Base-by-base conservation (phyloP, 192 early-diverging fungal genomes). In the Gigaspora rosea region DNA sequence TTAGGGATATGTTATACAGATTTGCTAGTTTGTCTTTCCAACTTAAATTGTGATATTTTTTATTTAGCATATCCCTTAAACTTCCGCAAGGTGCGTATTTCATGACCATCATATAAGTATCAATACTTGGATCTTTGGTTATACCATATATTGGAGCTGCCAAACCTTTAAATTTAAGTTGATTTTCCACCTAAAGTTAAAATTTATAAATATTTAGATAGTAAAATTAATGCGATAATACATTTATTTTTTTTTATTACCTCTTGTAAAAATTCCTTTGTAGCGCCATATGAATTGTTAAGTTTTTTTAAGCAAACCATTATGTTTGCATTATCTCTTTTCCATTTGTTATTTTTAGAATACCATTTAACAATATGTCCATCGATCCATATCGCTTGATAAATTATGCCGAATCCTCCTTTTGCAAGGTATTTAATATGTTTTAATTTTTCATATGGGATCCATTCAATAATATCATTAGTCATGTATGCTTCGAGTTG, bases 241-340 rank as follows among this genome's bases (percentile, higher is more conserved):
- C 46, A 48, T 36, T 11, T 36, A 36, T 16, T 27, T 16, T 46
- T 46, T 27, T 27, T 27, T 27, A 27, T 27, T 27, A 68, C 32
- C 8, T 68, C 66, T 18, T 32, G 1, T 48, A 68, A 68, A 68
- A 68, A 47, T 68, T 10, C 66, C 10, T 8, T 32, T 27, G 0
- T 1, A 46, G 11, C 20, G 2, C 11, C 8, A 46, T 27, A 0
- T 27, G 66, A 68, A 68, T 22, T 68, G 36, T 68, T 68, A 9
- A 68, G n/a, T 1, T n/a, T 68, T 68, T 68, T 68, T 68, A 68
- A 68, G 11, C 15, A 16, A 36, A 68, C 66, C 10, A n/a, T 68
- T 41, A 11, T 32, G 66, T 8, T 32, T 36, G n/a, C 12, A 3
- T 13, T 68, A 27, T 27, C 27, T 27, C 32, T 68, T 68, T 1